Evolutionary conservation across 345 rosid genomes (phyloP), one percentile per base, ranked within the genome.

Genomic region (Diplotaxis tenuifolia): DNA sequence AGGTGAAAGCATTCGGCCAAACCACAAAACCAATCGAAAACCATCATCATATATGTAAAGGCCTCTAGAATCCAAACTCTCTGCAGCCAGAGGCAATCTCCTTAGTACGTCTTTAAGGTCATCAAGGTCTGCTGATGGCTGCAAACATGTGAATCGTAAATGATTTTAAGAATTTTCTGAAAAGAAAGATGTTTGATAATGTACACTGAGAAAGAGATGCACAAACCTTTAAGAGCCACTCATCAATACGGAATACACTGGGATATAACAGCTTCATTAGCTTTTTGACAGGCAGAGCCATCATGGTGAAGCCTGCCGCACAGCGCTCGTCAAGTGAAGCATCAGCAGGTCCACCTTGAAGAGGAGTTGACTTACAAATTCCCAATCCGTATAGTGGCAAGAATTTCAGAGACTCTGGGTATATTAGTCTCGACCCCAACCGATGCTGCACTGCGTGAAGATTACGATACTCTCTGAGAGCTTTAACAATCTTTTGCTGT

Each of bases 371-470:
- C 83, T 90, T 96, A 72, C 87, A 81, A 68, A 96, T 86, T 49
- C 95, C 90, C 78, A 96, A 79, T 73, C 98, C 93, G 68, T 90
- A 96, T 83, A 92, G 70, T 76, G 88, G 83, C 80, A 96, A 85
- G 54, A 77, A 83, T 87, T 89, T 96, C 71, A 96, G 71, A 70
- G 98, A 85, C 81, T 88, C 99, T 3, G 98, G 99, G 84, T 85
- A 96, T 72, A 96, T 85, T 89, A 96, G 82, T 85, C 99, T 86
- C 34, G 91, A 90, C 59, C 91, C 97, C 83, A 96, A 76, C 25
- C 97, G 89, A 87, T 96, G 99, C 86, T 90, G 99, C 83, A 90
- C 92, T 21, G 96, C 84, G 20, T 90, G 75, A 10, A 96, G 97
- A 83, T 84, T 89, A 66, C 98, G 89, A 79, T 90, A 96, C 73